Evolutionary conservation across 2,329 filamentous ascomycete genomes (phyloP).

Genomic region (Verticillium nonalfalfae): DNA sequence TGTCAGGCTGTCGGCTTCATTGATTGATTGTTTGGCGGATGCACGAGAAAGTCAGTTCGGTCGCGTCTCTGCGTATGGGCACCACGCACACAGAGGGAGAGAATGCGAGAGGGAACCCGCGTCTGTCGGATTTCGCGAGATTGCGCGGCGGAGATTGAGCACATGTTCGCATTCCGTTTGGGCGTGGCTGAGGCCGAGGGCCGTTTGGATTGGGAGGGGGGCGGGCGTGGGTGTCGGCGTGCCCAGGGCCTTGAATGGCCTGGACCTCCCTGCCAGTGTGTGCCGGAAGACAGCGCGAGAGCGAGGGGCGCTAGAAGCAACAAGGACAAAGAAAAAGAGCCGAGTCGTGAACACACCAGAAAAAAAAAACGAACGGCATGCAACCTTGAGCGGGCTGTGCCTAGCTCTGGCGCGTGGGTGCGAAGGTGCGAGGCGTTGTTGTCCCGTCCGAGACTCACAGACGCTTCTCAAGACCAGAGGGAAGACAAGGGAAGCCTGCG

Average conservation of each 20-base stretch:
- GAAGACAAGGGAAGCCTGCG: not conserved
- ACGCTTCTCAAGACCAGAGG: not conserved
- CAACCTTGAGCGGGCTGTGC: not conserved
- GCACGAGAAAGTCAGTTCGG: not conserved
- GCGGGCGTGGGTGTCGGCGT: too few species aligned
- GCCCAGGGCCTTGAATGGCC: not conserved
- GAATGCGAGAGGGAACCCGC: not conserved
- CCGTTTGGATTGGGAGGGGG: not conserved
- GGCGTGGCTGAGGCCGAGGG: not conserved
- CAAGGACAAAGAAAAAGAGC: not conserved
- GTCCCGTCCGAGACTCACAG: not conserved
- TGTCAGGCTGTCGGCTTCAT: not conserved
- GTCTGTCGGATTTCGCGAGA: not conserved
- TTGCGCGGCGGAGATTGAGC: not conserved
- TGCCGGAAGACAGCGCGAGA: not conserved
- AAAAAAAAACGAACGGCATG: too few species aligned
- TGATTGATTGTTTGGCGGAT: not conserved
- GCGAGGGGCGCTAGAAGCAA: not conserved
- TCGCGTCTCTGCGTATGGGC: not conserved
- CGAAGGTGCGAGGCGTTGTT: not conserved
- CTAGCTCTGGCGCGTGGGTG: not conserved
- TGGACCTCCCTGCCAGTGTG: not conserved
- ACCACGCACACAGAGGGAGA: not conserved
- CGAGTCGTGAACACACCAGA: not conserved
- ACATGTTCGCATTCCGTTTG: not conserved